phyloP scores from a whole-genome alignment of 225 moss, liverwort and hornwort genomes.

The Asterella californica region DNA sequence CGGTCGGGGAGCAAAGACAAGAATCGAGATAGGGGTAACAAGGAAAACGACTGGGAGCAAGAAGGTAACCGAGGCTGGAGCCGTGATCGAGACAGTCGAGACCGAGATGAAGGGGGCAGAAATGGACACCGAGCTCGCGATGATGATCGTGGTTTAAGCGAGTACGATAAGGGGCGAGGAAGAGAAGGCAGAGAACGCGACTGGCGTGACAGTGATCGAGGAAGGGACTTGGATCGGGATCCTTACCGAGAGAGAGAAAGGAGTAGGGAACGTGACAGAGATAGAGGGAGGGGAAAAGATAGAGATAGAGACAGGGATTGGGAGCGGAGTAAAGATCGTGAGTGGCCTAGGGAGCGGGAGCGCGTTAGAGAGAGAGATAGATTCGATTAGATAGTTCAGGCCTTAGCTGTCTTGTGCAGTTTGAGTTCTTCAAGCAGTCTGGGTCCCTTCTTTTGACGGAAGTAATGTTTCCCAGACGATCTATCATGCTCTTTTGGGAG shows the following conservation, averaged over 20 bases:
- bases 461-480: neutral
- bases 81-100: slow-evolving; percentile 43
- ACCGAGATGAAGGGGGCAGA: slow-evolving; percentile 46
- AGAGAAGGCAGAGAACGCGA: slow-evolving; percentile 27
- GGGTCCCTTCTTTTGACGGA: slow-evolving; percentile 7
- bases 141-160: slow-evolving; percentile 41
- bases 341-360: slow-evolving; percentile 58
- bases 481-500: neutral
- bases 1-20: slow-evolving; percentile 52
- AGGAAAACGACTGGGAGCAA: slow-evolving; percentile 49
- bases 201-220: slow-evolving; percentile 45
- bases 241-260: slow-evolving; percentile 26
- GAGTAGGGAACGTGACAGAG: slow-evolving; percentile 38
- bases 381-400: slow-evolving; percentile 43
- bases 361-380: slow-evolving; percentile 72
- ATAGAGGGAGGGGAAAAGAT: slow-evolving; percentile 39
- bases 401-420: neutral
- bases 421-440: neutral
- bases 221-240: slow-evolving; percentile 40
- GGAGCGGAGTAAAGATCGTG: slow-evolving; percentile 40
- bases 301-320: slow-evolving; percentile 41
- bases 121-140: slow-evolving; percentile 49
- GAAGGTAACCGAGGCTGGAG: slow-evolving; percentile 47
- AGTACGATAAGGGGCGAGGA: slow-evolving; percentile 42
- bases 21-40: slow-evolving; percentile 46